These are phyloP conservation scores for Wallacemonas collosoma DNA, from an alignment of 208 protist genomes.

Conservation along the genomic window DNA sequence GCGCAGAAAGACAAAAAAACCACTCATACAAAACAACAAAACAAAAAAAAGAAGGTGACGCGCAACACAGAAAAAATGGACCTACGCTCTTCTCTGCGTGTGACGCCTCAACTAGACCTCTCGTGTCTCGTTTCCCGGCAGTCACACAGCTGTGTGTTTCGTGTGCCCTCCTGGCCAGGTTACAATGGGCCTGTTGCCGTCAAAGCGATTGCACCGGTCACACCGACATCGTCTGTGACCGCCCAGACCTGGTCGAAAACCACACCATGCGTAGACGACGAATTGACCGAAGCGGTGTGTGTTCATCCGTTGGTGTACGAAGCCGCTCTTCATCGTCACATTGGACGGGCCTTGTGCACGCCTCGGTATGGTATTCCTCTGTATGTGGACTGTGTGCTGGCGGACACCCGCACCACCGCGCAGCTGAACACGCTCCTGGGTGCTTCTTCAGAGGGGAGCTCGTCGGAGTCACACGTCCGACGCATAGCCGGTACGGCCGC, in stretches of 20 bases:
- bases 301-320: constrained; percentile 7
- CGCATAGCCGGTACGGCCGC: too few relatives aligned
- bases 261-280: neutral
- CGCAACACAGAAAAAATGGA: neutral
- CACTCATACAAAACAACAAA: too few relatives aligned
- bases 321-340: neutral
- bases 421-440: neutral
- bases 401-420: constrained; percentile 19
- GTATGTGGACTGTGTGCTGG: constrained; percentile 34
- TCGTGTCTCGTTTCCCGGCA: constrained; percentile 2
- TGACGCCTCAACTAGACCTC: neutral
- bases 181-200: constrained; percentile 28
- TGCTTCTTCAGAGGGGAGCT: too few relatives aligned
- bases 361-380: constrained; percentile 32
- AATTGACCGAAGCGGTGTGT: neutral
- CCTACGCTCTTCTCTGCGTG: neutral
- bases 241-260: too few relatives aligned
- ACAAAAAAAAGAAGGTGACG: too few relatives aligned
- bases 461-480: too few relatives aligned
- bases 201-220: constrained; percentile 17
- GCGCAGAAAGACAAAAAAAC: neutral
- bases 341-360: neutral
- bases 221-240: neutral
- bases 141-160: constrained; percentile 13
- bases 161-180: neutral